Percentiles rank a stretch among this genome's conserved stretches.
These are phyloP conservation scores for Gonapodya prolifera DNA, from an alignment of 192 early-diverging fungal species.

Conservation along the genomic window DNA sequence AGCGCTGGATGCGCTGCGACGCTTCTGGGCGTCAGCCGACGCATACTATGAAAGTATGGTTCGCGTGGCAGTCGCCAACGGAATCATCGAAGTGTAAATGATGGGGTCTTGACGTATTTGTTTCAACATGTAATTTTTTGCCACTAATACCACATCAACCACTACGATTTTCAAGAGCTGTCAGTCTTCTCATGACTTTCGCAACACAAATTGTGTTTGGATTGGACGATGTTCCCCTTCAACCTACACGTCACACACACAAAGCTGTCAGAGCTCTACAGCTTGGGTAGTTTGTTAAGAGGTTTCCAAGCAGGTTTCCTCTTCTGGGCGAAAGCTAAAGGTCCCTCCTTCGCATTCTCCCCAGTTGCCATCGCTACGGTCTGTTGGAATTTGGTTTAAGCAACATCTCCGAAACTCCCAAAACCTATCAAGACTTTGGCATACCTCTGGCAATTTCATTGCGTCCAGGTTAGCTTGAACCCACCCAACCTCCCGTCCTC, in stretches of 20 bases:
- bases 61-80: background rate
- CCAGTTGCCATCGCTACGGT: slow-evolving; percentile 7
- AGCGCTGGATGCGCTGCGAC: background rate
- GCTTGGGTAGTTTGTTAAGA: background rate
- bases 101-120: no score
- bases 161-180: no score
- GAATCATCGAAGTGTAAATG: background rate
- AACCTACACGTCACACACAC: no score
- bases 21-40: background rate
- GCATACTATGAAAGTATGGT: background rate
- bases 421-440: background rate
- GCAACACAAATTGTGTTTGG: no score
- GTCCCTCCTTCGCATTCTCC: slow-evolving; percentile 19
- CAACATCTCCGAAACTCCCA: background rate
- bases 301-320: slow-evolving; percentile 18
- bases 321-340: slow-evolving; percentile 25
- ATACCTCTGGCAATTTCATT: slow-evolving; percentile 8
- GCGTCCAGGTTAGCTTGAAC: slow-evolving; percentile 2
- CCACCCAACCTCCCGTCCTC: background rate
- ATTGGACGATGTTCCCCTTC: no score
- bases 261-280: no score
- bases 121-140: no score
- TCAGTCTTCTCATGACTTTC: no score
- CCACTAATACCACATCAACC: no score
- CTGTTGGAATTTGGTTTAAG: background rate